Evolutionary conservation across 352 stramenopile genomes (phyloP).

Genomic region (Phytophthora kernoviae): DNA sequence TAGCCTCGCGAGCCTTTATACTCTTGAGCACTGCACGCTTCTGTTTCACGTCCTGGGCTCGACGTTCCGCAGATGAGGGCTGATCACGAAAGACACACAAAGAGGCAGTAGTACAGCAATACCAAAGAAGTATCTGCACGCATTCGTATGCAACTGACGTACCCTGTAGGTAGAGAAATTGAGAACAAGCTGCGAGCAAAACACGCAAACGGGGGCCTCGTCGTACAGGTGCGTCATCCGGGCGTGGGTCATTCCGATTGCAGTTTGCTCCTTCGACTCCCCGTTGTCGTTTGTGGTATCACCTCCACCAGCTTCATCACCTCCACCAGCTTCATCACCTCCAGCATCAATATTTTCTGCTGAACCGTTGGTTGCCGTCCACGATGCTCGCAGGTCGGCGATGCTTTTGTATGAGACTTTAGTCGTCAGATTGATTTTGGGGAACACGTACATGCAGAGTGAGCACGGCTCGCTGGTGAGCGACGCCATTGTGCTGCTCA

Average conservation of each 20-base stretch:
- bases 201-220: slow-evolving; percentile 57
- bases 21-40: slow-evolving; percentile 23
- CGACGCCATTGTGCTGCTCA: slow-evolving; percentile 55
- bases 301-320: no score
- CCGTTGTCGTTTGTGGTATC: slow-evolving; percentile 8
- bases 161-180: slow-evolving; percentile 54
- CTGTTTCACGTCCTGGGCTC: slow-evolving; percentile 24
- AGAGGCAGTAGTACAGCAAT: neutral
- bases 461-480: slow-evolving; percentile 63
- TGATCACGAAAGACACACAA: slow-evolving; percentile 10
- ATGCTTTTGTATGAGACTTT: slow-evolving; percentile 74
- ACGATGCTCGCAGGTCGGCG: slow-evolving; percentile 53
- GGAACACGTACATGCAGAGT: slow-evolving; percentile 58
- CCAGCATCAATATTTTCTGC: neutral
- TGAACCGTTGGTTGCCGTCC: slow-evolving; percentile 19
- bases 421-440: slow-evolving; percentile 60
- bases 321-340: neutral
- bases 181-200: slow-evolving; percentile 64
- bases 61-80: slow-evolving; percentile 35
- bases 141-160: neutral
- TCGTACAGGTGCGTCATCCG: slow-evolving; percentile 63
- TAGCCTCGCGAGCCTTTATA: slow-evolving; percentile 28
- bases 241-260: slow-evolving; percentile 25
- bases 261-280: slow-evolving; percentile 8
- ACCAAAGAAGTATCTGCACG: neutral